Evolutionary conservation across 2,329 filamentous ascomycete genomes (phyloP).

Genomic region (Colletotrichum salicis): DNA sequence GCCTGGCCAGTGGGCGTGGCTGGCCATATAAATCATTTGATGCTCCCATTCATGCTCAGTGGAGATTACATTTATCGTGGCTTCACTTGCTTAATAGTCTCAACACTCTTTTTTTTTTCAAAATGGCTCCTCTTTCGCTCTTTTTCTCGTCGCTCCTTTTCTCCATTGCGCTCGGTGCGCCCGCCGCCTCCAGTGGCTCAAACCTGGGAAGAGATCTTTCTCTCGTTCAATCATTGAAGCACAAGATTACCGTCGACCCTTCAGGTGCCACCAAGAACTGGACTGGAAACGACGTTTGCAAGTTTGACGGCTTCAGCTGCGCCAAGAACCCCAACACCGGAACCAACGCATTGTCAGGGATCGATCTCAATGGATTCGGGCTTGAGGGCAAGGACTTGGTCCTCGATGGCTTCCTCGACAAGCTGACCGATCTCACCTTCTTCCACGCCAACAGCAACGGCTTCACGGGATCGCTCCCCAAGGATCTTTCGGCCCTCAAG

Average conservation of each 20-base stretch:
- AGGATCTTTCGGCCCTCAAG: slow-evolving; percentile 6
- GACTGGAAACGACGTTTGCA: slow-evolving; percentile 9
- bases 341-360: neutral
- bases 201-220: slow-evolving; percentile 16
- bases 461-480: slow-evolving; percentile 13
- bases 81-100: neutral
- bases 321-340: slow-evolving; percentile 8
- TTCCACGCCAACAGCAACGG: slow-evolving; percentile 23
- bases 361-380: slow-evolving; percentile 9
- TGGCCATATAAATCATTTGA: neutral
- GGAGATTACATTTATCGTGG: no score
- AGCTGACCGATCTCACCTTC: slow-evolving; percentile 19
- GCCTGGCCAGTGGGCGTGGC: no score
- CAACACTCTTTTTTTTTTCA: neutral
- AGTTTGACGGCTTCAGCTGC: slow-evolving; percentile 16
- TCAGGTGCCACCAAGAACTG: slow-evolving; percentile 7
- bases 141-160: slow-evolving; percentile 26
- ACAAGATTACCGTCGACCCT: slow-evolving; percentile 9
- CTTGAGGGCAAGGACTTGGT: slow-evolving; percentile 1
- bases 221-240: slow-evolving; percentile 1
- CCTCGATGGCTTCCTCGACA: slow-evolving; percentile 17
- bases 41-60: fast-evolving
- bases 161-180: slow-evolving; percentile 10
- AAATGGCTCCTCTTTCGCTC: slow-evolving; percentile 3
- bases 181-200: neutral